A percentile compares a stretch with the other conserved stretches of the same genome.
phyloP scores from a whole-genome alignment of 2,329 filamentous ascomycete species.

The Nannizzia gypsea region DNA sequence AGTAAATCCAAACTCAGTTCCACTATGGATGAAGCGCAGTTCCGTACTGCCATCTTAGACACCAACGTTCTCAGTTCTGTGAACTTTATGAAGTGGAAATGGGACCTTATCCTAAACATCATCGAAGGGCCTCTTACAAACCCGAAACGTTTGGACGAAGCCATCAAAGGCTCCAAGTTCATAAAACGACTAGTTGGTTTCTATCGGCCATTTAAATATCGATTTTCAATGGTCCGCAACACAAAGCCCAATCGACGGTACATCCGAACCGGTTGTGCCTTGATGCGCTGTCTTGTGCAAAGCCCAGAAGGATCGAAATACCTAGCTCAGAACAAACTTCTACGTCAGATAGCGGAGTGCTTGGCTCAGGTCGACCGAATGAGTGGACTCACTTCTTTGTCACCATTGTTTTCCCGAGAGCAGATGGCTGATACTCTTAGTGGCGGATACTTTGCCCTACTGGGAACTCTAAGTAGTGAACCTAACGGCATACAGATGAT shows the following conservation, averaged over 20 bases:
- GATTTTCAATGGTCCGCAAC: conserved; percentile 81
- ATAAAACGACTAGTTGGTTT: conserved; percentile 91
- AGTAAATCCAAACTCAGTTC: conserved; percentile 45
- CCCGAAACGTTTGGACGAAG: conserved; percentile 84
- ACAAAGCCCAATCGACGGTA: conserved; percentile 92
- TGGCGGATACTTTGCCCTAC: conserved; percentile 84
- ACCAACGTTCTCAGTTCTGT: conserved; percentile 79
- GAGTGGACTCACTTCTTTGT: conserved; percentile 54
- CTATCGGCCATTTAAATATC: conserved; percentile 91
- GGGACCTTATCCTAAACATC: conserved; percentile 80
- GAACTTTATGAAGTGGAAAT: conserved; percentile 93
- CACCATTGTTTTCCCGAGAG: conserved; percentile 78
- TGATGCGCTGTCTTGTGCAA: conserved; percentile 77
- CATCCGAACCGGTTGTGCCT: conserved; percentile 73
- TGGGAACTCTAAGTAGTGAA: conserved; percentile 77
- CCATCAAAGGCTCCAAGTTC: conserved; percentile 89
- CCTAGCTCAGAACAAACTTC: conserved; percentile 78
- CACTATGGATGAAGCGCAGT: conserved; percentile 52
- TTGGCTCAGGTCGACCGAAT: conserved; percentile 88
- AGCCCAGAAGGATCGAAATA: conserved; percentile 76
- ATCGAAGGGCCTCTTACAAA: conserved; percentile 88
- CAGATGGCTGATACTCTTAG: conserved; percentile 78
- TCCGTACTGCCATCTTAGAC: conserved; percentile 51
- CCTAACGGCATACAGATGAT: conserved; percentile 74
- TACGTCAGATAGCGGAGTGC: conserved; percentile 90